Evolutionary conservation across 176 grass and related monocot species (phyloP).

Genomic region (Triticum monococcum): DNA sequence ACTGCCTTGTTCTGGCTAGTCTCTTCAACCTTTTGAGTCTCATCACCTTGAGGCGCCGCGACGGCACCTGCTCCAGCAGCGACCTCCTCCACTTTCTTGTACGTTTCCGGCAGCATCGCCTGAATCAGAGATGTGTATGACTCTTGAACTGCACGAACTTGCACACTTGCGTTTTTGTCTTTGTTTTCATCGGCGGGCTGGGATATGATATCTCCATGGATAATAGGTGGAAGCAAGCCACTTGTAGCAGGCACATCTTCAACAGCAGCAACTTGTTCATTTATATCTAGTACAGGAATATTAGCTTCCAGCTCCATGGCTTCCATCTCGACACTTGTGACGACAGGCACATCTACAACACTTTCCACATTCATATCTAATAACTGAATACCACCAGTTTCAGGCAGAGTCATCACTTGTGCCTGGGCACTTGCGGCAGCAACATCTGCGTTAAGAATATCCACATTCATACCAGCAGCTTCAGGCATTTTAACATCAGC

Average conservation of each 20-base stretch:
- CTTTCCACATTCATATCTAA: background rate
- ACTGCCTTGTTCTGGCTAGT: constrained; percentile 22
- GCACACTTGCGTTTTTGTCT: background rate
- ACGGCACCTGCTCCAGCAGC: constrained; percentile 14
- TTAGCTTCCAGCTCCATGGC: constrained; percentile 5
- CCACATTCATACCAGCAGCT: background rate
- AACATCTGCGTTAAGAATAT: constrained; percentile 1
- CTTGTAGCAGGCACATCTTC: background rate
- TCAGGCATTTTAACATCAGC: background rate
- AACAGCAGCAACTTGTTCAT: background rate
- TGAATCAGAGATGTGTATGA: constrained; percentile 53
- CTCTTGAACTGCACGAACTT: constrained; percentile 26
- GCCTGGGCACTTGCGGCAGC: background rate
- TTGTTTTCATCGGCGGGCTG: background rate
- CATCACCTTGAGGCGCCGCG: background rate
- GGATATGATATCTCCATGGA: background rate
- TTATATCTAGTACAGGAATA: background rate
- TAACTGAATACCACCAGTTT: background rate
- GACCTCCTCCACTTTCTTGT: background rate
- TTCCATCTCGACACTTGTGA: background rate
- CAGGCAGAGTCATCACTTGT: background rate
- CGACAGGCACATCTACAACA: constrained; percentile 21
- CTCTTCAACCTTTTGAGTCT: background rate
- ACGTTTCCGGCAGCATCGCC: constrained; percentile 44
- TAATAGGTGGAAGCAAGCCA: background rate